Percentiles rank a stretch among this genome's conserved stretches.
These are phyloP conservation scores for Penicillium pulvis DNA, from an alignment of 495 filamentous ascomycete genomes.

Conservation along the genomic window DNA sequence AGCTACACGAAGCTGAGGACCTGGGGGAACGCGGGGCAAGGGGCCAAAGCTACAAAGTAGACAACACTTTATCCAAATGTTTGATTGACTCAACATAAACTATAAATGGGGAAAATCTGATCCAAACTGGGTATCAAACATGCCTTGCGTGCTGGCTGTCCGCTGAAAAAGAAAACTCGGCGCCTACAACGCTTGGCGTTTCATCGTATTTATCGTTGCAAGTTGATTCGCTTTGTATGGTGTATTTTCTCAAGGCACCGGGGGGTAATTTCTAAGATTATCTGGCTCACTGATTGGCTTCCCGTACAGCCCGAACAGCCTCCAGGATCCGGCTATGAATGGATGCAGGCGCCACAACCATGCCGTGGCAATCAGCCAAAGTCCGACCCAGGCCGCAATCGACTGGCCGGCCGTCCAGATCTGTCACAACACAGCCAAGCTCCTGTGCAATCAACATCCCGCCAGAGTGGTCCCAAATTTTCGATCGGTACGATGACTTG, in stretches of 20 bases:
- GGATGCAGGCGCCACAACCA: conserved; percentile 46
- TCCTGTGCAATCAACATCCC: conserved; percentile 69
- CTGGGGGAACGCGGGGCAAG: conserved; percentile 11
- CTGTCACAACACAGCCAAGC: conserved; percentile 62
- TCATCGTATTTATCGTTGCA: neutral
- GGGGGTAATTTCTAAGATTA: neutral
- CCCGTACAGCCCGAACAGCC: conserved; percentile 32
- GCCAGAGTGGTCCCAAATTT: conserved; percentile 74
- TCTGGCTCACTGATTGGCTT: neutral
- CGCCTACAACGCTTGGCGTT: conserved; percentile 1
- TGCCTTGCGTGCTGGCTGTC: conserved; percentile 3
- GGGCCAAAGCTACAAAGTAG: conserved; percentile 7
- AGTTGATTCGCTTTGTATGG: neutral
- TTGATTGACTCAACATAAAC: neutral
- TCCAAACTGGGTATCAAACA: conserved; percentile 7
- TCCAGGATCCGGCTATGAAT: conserved; percentile 42
- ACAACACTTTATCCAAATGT: neutral
- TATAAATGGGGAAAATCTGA: neutral
- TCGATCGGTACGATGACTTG: conserved; percentile 51
- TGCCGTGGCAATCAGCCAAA: conserved; percentile 41
- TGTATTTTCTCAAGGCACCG: neutral
- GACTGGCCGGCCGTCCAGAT: conserved; percentile 53
- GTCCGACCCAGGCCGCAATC: conserved; percentile 45
- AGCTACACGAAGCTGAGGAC: neutral
- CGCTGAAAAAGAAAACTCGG: conserved; percentile 4